Conservation (phyloP, 331 rosid species). For the Quercus tomentella region DNA sequence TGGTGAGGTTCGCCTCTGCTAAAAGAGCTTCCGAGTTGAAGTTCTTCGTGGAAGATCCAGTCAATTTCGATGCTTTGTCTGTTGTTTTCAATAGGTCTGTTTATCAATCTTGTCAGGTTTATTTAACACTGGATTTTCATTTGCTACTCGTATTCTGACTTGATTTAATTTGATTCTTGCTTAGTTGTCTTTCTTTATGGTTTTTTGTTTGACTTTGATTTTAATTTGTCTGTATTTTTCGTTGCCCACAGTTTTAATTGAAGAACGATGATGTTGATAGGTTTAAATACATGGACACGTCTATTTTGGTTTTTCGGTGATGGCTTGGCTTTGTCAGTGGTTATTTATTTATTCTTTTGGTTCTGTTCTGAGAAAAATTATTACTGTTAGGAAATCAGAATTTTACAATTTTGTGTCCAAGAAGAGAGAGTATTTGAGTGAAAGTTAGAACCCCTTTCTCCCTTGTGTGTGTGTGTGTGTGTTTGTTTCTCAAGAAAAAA, state of each 20-base stretch:
- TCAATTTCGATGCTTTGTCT: slow-evolving; percentile 62
- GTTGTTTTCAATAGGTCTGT: slow-evolving; percentile 64
- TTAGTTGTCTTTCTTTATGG: neutral
- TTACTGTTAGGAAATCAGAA: neutral
- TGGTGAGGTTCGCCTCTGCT: slow-evolving; percentile 66
- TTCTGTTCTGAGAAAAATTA: neutral
- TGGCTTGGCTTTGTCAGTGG: neutral
- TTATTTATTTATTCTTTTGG: neutral
- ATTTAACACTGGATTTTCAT: neutral
- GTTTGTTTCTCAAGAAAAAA: too few species aligned
- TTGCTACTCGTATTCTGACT: neutral
- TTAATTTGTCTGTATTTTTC: neutral
- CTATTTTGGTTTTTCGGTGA: neutral
- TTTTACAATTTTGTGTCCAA: neutral
- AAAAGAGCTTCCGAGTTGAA: slow-evolving; percentile 76
- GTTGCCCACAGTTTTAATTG: neutral
- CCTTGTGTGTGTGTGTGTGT: too few species aligned
- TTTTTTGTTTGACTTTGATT: slow-evolving; percentile 8
- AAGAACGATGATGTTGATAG: neutral
- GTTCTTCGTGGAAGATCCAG: slow-evolving; percentile 66
- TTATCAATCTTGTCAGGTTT: neutral
- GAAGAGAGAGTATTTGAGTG: neutral
- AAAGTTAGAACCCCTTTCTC: too few species aligned
- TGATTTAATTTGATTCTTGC: neutral
- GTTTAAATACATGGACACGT: neutral